Evolutionary conservation across 164 flowering plant species (phyloP).

Genomic region (Kalanchoe fedtschenkoi): DNA sequence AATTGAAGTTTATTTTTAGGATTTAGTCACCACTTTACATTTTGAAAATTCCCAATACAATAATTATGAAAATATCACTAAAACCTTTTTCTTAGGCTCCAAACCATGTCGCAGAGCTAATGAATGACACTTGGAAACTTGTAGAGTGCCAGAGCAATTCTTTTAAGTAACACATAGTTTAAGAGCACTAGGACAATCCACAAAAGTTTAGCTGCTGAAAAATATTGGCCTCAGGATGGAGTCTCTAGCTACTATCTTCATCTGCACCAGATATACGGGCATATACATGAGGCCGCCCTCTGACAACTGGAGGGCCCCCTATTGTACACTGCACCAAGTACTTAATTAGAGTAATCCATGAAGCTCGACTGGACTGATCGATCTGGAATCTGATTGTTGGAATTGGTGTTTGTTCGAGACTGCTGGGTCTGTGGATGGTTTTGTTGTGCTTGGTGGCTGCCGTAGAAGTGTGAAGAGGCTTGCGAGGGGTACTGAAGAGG

Average conservation of each 20-base stretch:
- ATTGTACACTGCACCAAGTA: not conserved
- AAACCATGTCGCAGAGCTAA: too few relatives aligned
- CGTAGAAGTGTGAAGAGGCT: conserved; percentile 22
- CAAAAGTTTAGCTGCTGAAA: not conserved
- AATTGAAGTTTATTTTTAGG: too few relatives aligned
- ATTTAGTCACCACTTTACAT: too few relatives aligned
- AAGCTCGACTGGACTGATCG: conserved; percentile 42
- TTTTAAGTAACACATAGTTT: too few relatives aligned
- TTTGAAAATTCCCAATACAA: too few relatives aligned
- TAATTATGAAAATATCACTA: too few relatives aligned
- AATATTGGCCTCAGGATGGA: not conserved
- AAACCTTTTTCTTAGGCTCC: too few relatives aligned
- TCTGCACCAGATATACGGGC: not conserved
- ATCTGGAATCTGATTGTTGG: conserved; percentile 20
- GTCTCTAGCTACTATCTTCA: not conserved
- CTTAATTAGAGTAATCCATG: conserved; percentile 37
- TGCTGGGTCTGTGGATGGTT: conserved; percentile 28
- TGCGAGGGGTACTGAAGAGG: conserved; percentile 37
- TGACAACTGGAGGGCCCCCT: not conserved
- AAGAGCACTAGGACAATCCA: too few relatives aligned
- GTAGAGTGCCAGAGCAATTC: too few relatives aligned
- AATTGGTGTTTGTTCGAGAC: conserved; percentile 31
- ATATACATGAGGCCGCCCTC: conserved; percentile 10
- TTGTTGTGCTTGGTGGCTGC: conserved; percentile 32
- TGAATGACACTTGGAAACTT: too few relatives aligned